Conservation (phyloP, 176 grass and related monocot genomes). For the Juncus inflexus region DNA sequence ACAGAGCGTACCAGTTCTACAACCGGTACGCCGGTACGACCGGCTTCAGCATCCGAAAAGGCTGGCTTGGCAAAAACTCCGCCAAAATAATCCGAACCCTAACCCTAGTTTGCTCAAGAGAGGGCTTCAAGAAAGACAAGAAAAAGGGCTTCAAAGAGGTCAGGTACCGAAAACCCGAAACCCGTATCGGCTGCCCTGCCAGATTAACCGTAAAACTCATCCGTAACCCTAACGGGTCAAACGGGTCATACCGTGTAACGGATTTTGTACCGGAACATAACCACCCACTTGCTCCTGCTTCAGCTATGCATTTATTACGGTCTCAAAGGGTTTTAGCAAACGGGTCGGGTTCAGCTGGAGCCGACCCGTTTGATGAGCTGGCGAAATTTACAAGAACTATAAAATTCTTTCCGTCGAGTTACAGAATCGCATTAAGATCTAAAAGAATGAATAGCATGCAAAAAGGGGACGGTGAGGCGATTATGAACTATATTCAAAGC, state of each 20-base stretch:
- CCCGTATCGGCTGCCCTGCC: constrained; percentile 45
- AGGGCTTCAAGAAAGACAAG: constrained; percentile 44
- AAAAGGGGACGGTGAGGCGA: constrained; percentile 42
- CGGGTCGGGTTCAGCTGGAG: constrained; percentile 11
- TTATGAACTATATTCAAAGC: constrained; percentile 46
- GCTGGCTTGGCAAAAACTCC: constrained; percentile 39
- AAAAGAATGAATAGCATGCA: constrained; percentile 43
- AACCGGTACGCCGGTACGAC: constrained; percentile 37
- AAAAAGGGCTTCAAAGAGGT: constrained; percentile 39
- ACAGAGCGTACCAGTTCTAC: constrained; percentile 43
- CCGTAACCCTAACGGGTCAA: constrained; percentile 30
- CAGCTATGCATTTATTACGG: constrained; percentile 44
- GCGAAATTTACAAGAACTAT: constrained; percentile 18
- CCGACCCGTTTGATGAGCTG: constrained; percentile 6
- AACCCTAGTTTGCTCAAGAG: constrained; percentile 50
- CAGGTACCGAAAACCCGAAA: constrained; percentile 40
- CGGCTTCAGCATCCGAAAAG: constrained; percentile 46
- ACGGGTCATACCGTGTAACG: constrained; percentile 35
- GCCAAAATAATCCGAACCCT: constrained; percentile 33
- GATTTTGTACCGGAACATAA: constrained; percentile 48
- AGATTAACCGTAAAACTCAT: constrained; percentile 38
- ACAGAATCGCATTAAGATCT: constrained; percentile 32
- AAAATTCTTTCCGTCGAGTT: constrained; percentile 37
- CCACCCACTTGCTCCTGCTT: constrained; percentile 43
- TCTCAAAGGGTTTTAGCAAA: constrained; percentile 43